These are phyloP conservation scores for Clitopilus hobsonii DNA, from an alignment of 768 basidiomycete genomes.

Conservation along the genomic window DNA sequence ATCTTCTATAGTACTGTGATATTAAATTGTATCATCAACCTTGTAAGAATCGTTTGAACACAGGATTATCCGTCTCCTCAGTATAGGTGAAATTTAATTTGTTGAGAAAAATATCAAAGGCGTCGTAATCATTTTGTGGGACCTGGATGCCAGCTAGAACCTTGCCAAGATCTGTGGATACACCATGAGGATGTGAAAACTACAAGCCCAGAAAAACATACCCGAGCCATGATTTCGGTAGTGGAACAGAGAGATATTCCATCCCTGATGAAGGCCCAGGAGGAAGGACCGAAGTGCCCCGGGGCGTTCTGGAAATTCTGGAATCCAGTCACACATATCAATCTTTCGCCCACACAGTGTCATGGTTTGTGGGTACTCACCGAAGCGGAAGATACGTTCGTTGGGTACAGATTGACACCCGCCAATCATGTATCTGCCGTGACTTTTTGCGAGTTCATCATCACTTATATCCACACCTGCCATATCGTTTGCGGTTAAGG, in stretches of 20 bases:
- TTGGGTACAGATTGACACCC: constrained; percentile 72
- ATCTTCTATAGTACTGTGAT: constrained; percentile 3
- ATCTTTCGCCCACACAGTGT: background rate
- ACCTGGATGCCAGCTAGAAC: constrained; percentile 94
- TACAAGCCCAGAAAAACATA: constrained; percentile 30
- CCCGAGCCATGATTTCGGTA: constrained; percentile 98
- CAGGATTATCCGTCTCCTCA: constrained; percentile 88
- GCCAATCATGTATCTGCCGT: constrained; percentile 92
- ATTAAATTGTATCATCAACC: constrained; percentile 14
- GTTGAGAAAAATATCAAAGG: constrained; percentile 72
- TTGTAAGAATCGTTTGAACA: constrained; percentile 72
- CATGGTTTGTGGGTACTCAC: constrained; percentile 40
- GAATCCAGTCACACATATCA: constrained; percentile 1
- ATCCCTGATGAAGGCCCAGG: constrained; percentile 71
- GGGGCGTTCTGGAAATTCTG: constrained; percentile 96
- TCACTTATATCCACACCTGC: constrained; percentile 87
- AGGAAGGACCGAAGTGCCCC: constrained; percentile 90
- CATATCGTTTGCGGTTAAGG: constrained; percentile 69
- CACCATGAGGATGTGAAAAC: background rate
- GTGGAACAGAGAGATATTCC: constrained; percentile 97
- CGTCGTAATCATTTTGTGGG: constrained; percentile 56
- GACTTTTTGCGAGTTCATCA: constrained; percentile 93
- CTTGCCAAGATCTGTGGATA: constrained; percentile 74
- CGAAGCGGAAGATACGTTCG: constrained; percentile 91
- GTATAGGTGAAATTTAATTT: constrained; percentile 83